Evolutionary conservation across 805 yeast genomes (phyloP).

Genomic region (Cyberlindnera maritima): DNA sequence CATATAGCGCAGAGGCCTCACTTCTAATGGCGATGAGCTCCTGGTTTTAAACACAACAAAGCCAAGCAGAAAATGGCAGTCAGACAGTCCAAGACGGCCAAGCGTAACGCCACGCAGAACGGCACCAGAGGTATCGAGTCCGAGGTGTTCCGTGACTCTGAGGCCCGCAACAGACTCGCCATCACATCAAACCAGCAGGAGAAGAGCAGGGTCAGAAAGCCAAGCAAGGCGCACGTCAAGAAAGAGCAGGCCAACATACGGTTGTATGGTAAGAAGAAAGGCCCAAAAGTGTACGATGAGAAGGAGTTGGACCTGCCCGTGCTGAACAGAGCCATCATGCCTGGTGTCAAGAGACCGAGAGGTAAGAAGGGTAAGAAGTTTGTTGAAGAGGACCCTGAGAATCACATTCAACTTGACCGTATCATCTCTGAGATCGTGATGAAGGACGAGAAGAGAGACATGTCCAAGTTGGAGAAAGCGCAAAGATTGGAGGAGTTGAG

Average conservation of each 20-base stretch:
- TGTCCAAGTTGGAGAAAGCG: slow-evolving; percentile 87
- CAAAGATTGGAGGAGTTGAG: slow-evolving; percentile 87
- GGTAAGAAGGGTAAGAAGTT: slow-evolving; percentile 90
- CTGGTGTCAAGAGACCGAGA: slow-evolving; percentile 71
- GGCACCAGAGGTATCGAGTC: slow-evolving; percentile 56
- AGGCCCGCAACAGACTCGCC: slow-evolving; percentile 66
- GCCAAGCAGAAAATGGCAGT: slow-evolving; percentile 43
- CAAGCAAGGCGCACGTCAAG: slow-evolving; percentile 51
- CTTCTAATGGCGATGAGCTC: too few relatives aligned
- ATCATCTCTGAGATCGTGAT: slow-evolving; percentile 81
- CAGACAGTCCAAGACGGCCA: slow-evolving; percentile 57
- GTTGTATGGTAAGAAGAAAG: slow-evolving; percentile 59
- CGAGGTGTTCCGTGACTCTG: slow-evolving; percentile 62
- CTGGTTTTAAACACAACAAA: too few relatives aligned
- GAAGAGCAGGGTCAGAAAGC: slow-evolving; percentile 49
- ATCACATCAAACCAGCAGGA: slow-evolving; percentile 41
- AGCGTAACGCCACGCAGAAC: slow-evolving; percentile 52
- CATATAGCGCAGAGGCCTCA: not conserved
- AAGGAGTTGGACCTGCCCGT: slow-evolving; percentile 77
- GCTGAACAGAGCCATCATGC: slow-evolving; percentile 78
- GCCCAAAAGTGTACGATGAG: slow-evolving; percentile 55
- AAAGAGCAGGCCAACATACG: slow-evolving; percentile 64
- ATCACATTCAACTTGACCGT: slow-evolving; percentile 58
- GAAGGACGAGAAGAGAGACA: slow-evolving; percentile 71
- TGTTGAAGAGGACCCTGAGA: slow-evolving; percentile 56